These are phyloP conservation scores for Diaporthe amygdali DNA, from an alignment of 2,329 filamentous ascomycete genomes.

Conservation along the genomic window DNA sequence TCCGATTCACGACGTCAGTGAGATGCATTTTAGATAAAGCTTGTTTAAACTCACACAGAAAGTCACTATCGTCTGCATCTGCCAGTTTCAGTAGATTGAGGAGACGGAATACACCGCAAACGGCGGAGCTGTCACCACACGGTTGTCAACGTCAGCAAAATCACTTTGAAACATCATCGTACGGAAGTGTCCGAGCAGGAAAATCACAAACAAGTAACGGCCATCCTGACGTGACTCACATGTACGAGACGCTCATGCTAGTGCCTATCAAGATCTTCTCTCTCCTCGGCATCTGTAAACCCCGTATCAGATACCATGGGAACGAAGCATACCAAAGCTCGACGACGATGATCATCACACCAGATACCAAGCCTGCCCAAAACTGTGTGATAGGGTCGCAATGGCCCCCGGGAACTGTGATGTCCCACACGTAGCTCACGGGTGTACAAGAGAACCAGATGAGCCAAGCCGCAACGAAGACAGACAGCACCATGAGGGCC, in stretches of 20 bases:
- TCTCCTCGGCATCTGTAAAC: slow-evolving; percentile 19
- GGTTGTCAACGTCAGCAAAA: not conserved
- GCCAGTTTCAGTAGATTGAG: not conserved
- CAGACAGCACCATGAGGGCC: not conserved
- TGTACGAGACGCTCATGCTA: slow-evolving; percentile 24
- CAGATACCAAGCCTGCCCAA: not conserved
- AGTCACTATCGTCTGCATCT: not conserved
- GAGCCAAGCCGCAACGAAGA: not conserved
- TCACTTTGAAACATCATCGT: too few species aligned
- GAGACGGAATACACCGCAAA: slow-evolving; percentile 17
- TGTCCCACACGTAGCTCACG: slow-evolving; percentile 20
- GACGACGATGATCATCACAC: not conserved
- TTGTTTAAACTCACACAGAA: slow-evolving; percentile 5
- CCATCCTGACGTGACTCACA: not conserved
- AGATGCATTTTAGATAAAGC: not conserved
- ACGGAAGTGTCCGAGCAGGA: too few species aligned
- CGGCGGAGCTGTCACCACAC: not conserved
- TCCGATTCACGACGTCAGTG: not conserved
- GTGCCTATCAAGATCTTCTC: slow-evolving; percentile 23
- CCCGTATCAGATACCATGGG: slow-evolving; percentile 18
- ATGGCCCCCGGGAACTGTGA: not conserved
- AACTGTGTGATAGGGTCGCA: slow-evolving; percentile 11
- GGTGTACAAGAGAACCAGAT: slow-evolving; percentile 23
- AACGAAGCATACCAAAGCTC: slow-evolving; percentile 24
- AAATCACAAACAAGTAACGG: not conserved